Base-by-base conservation (phyloP, 345 rosid genomes). In the Dipteronia dyeriana region DNA sequence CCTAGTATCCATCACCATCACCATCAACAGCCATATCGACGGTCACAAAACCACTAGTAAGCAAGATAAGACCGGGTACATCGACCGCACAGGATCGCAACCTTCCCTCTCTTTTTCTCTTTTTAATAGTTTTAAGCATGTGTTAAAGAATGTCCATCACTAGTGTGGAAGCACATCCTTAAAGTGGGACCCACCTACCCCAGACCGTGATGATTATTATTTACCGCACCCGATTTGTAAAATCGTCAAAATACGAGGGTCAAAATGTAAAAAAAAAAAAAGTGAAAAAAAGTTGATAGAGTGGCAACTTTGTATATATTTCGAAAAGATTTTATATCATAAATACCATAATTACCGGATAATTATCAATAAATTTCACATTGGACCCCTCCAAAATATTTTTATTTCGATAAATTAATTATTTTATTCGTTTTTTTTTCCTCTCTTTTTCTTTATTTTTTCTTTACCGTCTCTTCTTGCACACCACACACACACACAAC, bases 381-480 rank as follows among this genome's bases (percentile, higher is more conserved):
- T 80, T 78, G 47, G 12, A 26, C 22, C 56, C 22, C 16, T 3
- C n/a, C 12, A 60, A 62, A 63, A 63, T 74, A 9, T 26, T 64
- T 64, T 74, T 29, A 5, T 26, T 12, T 25, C 4, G 25, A 23
- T 43, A 41, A 66, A 45, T 59, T 47, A 47, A 5, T 70, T 43
- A 72, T 60, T 49, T 75, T 70, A 61, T 59, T 73, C 19, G n/a
- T 31, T 56, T 57, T 41, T 38, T 59, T 5, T 68, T 63, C 31
- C 29, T 61, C 77, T 38, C 23, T 54, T 7, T 65, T 66, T 47
- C 38, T 65, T 79, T 82, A 62, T 68, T 64, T 79, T 74, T 41
- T 59, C 82, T 81, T 87, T 86, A 80, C 90, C 86, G 81, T 86
- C 87, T 74, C 82, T 73, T 81, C 87, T 82, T 83, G 80, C 80